Conservation (phyloP, 2,329 filamentous ascomycete species). For the Aureobasidium sp. region DNA sequence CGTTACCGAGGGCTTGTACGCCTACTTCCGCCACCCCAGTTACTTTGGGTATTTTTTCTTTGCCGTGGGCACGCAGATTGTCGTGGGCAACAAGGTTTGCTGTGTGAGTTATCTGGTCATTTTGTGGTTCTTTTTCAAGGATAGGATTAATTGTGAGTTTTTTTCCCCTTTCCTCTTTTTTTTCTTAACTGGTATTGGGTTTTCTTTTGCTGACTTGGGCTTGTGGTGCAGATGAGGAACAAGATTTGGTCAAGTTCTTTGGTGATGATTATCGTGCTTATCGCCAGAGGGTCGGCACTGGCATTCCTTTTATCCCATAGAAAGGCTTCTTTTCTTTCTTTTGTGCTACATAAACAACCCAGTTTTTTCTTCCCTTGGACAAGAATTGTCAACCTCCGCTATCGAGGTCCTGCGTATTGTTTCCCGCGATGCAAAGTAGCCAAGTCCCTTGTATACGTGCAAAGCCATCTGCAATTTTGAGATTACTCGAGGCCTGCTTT, state of each 20-base stretch:
- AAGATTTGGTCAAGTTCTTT: conserved; percentile 70
- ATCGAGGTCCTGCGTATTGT: too few relatives aligned
- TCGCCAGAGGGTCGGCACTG: conserved; percentile 58
- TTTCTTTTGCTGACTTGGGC: conserved; percentile 13
- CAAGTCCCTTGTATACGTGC: too few relatives aligned
- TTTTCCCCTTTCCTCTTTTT: too few relatives aligned
- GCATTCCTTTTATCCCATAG: conserved; percentile 64
- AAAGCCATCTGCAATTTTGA: too few relatives aligned
- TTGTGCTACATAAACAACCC: not conserved
- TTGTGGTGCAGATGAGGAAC: conserved; percentile 58
- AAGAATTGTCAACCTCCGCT: too few relatives aligned
- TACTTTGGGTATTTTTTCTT: conserved; percentile 99
- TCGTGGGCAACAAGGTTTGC: conserved; percentile 77
- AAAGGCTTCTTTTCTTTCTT: too few relatives aligned
- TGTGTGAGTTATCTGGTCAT: conserved; percentile 64
- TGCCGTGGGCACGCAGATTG: conserved; percentile 87
- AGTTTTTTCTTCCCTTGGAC: too few relatives aligned
- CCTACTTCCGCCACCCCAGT: conserved; percentile 68
- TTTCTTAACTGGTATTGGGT: conserved; percentile 4
- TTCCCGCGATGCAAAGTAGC: too few relatives aligned
- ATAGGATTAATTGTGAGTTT: conserved; percentile 55
- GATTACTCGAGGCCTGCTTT: too few relatives aligned
- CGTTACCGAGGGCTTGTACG: conserved; percentile 77
- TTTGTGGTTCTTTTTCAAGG: conserved; percentile 77
- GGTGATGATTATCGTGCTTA: conserved; percentile 72